Conservation (phyloP, 257 asterid species). For the Verbena officinalis region DNA sequence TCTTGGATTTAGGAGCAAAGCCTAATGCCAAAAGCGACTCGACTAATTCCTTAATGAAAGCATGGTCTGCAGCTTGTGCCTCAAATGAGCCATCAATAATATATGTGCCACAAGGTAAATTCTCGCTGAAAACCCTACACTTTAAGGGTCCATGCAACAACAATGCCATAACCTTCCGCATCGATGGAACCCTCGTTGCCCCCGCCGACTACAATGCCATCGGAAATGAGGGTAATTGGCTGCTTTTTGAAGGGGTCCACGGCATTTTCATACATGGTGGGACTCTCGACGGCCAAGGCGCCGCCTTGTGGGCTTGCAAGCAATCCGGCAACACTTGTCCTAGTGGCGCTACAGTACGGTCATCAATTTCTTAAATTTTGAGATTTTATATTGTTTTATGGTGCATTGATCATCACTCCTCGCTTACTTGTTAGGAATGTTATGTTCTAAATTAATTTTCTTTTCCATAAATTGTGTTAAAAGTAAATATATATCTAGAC, state of each 20-base stretch:
- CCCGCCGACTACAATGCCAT: conserved; percentile 47
- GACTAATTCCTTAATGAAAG: conserved; percentile 38
- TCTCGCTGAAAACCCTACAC: conserved; percentile 30
- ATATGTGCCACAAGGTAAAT: conserved; percentile 55
- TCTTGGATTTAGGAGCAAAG: conserved; percentile 49
- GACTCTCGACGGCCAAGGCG: conserved; percentile 58
- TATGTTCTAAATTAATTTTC: no score
- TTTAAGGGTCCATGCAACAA: conserved; percentile 58
- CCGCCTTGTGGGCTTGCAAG: conserved; percentile 67
- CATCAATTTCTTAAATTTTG: neutral
- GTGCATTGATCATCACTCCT: no score
- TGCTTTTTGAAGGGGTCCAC: conserved; percentile 42
- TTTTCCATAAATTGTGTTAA: no score
- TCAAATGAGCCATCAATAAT: conserved; percentile 44
- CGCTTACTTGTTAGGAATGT: no score
- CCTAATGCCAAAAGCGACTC: conserved; percentile 53
- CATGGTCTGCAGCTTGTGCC: conserved; percentile 65
- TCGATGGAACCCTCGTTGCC: conserved; percentile 58
- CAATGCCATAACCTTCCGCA: conserved; percentile 33
- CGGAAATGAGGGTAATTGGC: conserved; percentile 43
- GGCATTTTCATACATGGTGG: conserved; percentile 60
- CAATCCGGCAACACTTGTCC: conserved; percentile 48
- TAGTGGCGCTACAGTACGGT: conserved; percentile 58
- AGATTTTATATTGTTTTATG: no score
- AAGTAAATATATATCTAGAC: no score